Base-by-base conservation (phyloP, 1,284 basidiomycete genomes). In the Leucoagaricus sp. region DNA sequence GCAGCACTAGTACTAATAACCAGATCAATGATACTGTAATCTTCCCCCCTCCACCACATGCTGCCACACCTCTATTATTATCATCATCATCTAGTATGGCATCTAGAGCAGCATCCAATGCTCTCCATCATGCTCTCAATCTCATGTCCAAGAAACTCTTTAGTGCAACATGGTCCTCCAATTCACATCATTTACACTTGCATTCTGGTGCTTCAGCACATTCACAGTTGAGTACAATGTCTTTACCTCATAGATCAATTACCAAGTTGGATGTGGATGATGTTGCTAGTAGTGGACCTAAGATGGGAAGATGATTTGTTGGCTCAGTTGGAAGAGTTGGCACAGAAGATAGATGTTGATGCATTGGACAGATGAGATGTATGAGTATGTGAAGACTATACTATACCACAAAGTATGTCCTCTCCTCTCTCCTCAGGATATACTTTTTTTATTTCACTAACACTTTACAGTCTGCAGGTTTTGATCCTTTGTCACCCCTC, bases 311-410 rank as follows among this genome's bases (percentile, higher is more conserved):
- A 93, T 58, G 84, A 85, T 57, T 72, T 98, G 7, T 75, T 98
- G 9, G 83, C 78, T 2, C 71, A 74, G 19, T 76, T 98, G 38
- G 95, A 98, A 68, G 92, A 96, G 61, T 73, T 95, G 0, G 96
- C 94, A 8, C 94, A 97, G 78, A 98, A 98, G 81, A 95, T 96
- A 21, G 91, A 93, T 61, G 94, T 96, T 98, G 54, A 91, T 90
- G 52, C 89, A 93, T 61, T 96, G 96, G 83, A 96, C 93, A 34
- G 96, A 98, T 72, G 86, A 90, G 69, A 93, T 95, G 83, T 89
- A 96, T 60, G 86, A 92, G 53, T 86, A 85, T 71, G 85, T 91
- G 46, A 92, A 85, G 72, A n/a, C n/a, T n/a, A n/a, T n/a, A 85
- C 84, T 21, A 76, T 89, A 41, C 87, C 88, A 23, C 85, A 89